A percentile compares a stretch with the other conserved stretches of the same genome.
These are phyloP conservation scores for Ceratocystiopsis brevicomis DNA, from an alignment of 2,329 filamentous ascomycete genomes.

Conservation along the genomic window DNA sequence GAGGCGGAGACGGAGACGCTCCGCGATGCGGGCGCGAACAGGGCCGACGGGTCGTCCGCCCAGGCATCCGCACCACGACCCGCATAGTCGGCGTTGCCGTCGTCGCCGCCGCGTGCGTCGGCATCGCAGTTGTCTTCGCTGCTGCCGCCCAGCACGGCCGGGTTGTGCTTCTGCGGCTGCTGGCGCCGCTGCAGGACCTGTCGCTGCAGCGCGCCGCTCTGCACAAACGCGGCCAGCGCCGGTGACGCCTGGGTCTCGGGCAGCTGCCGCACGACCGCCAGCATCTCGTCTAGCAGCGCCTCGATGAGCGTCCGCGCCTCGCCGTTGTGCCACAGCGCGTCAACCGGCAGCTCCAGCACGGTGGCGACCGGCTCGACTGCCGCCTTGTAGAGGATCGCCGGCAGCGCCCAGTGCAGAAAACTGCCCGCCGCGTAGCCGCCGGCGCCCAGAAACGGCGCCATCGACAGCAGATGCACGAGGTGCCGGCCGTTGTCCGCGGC, in stretches of 20 bases:
- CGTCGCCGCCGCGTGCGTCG: neutral
- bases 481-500: conserved; percentile 19
- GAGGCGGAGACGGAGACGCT: too few species aligned
- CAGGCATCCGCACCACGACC: too few species aligned
- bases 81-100: neutral
- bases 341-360: conserved; percentile 58
- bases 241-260: conserved; percentile 52
- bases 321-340: conserved; percentile 48
- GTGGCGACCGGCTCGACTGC: conserved; percentile 69
- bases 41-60: too few species aligned
- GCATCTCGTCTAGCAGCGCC: conserved; percentile 55
- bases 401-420: conserved; percentile 57
- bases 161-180: conserved; percentile 15
- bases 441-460: conserved; percentile 42
- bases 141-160: conserved; percentile 19
- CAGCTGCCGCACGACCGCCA: conserved; percentile 48
- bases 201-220: conserved; percentile 41
- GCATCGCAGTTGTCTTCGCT: neutral
- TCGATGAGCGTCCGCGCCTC: conserved; percentile 47
- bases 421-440: conserved; percentile 36
- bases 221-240: conserved; percentile 36
- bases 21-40: too few species aligned
- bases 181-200: conserved; percentile 28
- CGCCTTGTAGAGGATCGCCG: conserved; percentile 55
- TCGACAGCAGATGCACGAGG: conserved; percentile 43